Conservation (phyloP, 176 grass and related monocot species). For the Carex myosuroides region DNA sequence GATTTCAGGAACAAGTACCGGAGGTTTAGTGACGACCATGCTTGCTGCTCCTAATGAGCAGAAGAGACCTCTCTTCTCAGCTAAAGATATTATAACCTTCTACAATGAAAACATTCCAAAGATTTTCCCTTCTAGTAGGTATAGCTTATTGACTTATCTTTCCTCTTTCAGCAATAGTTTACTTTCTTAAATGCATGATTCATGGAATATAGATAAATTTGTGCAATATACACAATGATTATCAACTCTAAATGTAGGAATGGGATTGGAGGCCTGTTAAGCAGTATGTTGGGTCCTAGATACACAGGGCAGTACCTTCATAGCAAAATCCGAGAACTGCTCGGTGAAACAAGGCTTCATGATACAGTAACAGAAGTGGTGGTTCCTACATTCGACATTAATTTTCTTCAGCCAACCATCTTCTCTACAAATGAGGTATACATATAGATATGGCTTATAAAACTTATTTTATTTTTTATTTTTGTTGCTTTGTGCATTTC, state of each 20-base stretch:
- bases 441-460: not conserved
- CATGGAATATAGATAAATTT: not conserved
- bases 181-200: not conserved
- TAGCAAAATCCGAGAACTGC: slow-evolving; percentile 25
- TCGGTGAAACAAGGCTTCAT: slow-evolving; percentile 39
- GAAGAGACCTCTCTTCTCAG: slow-evolving; percentile 36
- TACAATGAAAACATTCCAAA: slow-evolving; percentile 53
- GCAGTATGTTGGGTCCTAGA: slow-evolving; percentile 18
- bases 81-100: slow-evolving; percentile 46
- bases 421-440: slow-evolving; percentile 54
- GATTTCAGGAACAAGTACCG: slow-evolving; percentile 64
- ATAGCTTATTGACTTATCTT: not conserved
- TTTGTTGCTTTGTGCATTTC: not conserved
- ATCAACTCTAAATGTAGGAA: not conserved
- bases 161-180: no score
- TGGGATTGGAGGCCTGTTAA: not conserved
- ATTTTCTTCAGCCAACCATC: slow-evolving; percentile 41
- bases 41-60: slow-evolving; percentile 48
- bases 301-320: slow-evolving; percentile 47
- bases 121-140: slow-evolving; percentile 38
- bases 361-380: slow-evolving; percentile 51
- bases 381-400: slow-evolving; percentile 52
- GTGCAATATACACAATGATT: not conserved
- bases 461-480: not conserved
- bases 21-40: slow-evolving; percentile 55